Evolutionary conservation across 108 stramenopile species (phyloP), one percentile per base, ranked within the genome.

Genomic region (Cyclotella sp.): DNA sequence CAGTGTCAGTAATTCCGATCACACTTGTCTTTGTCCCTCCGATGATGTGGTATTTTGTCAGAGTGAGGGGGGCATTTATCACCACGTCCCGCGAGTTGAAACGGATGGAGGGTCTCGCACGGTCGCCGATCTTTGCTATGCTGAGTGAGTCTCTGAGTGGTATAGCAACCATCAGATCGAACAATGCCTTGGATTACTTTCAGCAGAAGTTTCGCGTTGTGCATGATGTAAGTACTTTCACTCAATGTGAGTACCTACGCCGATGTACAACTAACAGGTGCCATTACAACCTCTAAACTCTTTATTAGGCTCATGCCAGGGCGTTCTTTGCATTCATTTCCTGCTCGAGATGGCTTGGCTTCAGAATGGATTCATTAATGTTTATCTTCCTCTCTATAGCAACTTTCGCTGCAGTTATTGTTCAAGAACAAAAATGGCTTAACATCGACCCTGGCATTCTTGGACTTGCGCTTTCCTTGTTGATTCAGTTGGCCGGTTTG

Each of bases 111-210:
- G 90, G 93, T 13, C 57, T 93, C 19, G 91, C 93, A 49, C 85
- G 93, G 21, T 91, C 90, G 22, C 97, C 95, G 1, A 91, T 97
- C 28, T 97, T 89, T 84, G 92, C 90, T 40, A 93, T 91, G 89
- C 70, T 97, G 49, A 85, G 78, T 60, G 98, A 98, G 83, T 85
- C 89, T 22, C 68, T 97, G 12, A 77, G 86, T 26, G 98, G 98
- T 4, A 91, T 99, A 39, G 82, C 89, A 22, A 95, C 96, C 51
- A 91, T 98, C 9, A 85, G 97, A 60, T 84, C 97, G n/a, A 97
- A 94, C 72, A 78, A 76, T 51, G 73, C 82, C 9, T 16, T 80
- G 34, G 80, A 84, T 0, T 91, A 78, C 51, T 95, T 96, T 62
- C 44, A 81, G 41, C 24, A 51, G 3, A 86, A 91, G 65, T 98